These are phyloP conservation scores for Bombardia bombarda DNA, from an alignment of 495 filamentous ascomycete genomes.

Conservation along the genomic window DNA sequence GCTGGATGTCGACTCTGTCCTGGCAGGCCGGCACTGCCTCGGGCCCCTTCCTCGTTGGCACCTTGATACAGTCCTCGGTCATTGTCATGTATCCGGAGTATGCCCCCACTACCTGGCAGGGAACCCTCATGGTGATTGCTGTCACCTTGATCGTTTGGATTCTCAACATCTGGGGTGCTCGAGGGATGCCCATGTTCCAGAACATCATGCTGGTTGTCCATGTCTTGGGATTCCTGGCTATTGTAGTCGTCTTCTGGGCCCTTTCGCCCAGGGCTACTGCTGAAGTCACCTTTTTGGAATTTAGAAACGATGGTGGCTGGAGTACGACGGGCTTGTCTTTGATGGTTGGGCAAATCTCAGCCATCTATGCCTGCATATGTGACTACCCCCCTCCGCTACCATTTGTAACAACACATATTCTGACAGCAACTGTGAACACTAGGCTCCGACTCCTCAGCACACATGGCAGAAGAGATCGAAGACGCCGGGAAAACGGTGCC, in stretches of 20 bases:
- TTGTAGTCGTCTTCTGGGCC: slow-evolving; percentile 51
- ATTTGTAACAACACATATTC: too few relatives aligned
- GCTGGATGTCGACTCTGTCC: slow-evolving; percentile 38
- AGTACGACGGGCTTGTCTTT: slow-evolving; percentile 41
- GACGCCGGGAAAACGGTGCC: slow-evolving; percentile 40
- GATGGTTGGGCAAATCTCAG: slow-evolving; percentile 30
- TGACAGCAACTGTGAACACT: slow-evolving; percentile 17
- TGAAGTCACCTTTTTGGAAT: slow-evolving; percentile 43
- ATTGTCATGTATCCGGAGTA: slow-evolving; percentile 31
- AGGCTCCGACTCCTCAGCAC: slow-evolving; percentile 17
- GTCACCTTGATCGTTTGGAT: slow-evolving; percentile 43
- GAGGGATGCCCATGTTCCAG: slow-evolving; percentile 50
- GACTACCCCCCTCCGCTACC: too few relatives aligned
- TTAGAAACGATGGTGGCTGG: slow-evolving; percentile 50
- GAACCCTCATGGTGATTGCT: slow-evolving; percentile 49
- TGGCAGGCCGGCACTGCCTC: slow-evolving; percentile 25
- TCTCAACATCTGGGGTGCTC: slow-evolving; percentile 51
- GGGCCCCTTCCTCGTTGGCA: slow-evolving; percentile 34
- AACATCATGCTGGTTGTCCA: slow-evolving; percentile 53
- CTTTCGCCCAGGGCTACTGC: slow-evolving; percentile 42
- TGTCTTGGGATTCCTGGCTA: slow-evolving; percentile 53
- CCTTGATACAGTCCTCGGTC: slow-evolving; percentile 36
- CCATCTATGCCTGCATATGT: too few relatives aligned
- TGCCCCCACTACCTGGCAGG: slow-evolving; percentile 48
- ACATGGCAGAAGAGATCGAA: slow-evolving; percentile 40